Percentiles rank a stretch among this genome's conserved stretches.
Evolutionary conservation across 768 basidiomycete genomes (phyloP).

Genomic region (Calocybe indica): DNA sequence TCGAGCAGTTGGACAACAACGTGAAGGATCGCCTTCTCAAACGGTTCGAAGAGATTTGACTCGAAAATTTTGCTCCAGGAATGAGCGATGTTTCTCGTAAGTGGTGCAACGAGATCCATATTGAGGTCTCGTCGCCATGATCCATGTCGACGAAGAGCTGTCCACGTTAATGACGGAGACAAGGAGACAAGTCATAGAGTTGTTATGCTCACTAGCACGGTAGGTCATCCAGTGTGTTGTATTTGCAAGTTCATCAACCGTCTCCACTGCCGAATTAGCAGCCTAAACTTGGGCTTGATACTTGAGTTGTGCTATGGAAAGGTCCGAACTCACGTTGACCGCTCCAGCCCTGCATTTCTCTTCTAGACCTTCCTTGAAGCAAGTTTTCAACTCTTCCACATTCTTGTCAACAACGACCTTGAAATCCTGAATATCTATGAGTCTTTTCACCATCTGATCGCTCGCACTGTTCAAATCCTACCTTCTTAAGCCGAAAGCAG

Average conservation of each 20-base stretch:
- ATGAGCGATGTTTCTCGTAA: slow-evolving; percentile 52
- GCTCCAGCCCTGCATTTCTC: slow-evolving; percentile 53
- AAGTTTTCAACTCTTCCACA: slow-evolving; percentile 39
- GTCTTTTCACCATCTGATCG: background rate
- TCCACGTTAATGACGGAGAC: background rate
- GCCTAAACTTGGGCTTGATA: slow-evolving; percentile 19
- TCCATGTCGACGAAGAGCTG: slow-evolving; percentile 49
- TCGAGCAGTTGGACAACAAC: slow-evolving; percentile 39
- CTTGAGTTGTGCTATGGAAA: background rate
- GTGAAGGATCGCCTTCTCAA: slow-evolving; percentile 31
- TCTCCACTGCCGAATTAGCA: slow-evolving; percentile 38
- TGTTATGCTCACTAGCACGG: slow-evolving; percentile 41
- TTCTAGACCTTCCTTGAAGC: slow-evolving; percentile 50
- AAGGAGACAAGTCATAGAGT: background rate
- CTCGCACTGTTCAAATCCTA: background rate
- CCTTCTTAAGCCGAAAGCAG: slow-evolving; percentile 38
- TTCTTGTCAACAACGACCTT: slow-evolving; percentile 34
- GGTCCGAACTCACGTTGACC: slow-evolving; percentile 30
- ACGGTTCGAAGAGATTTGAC: slow-evolving; percentile 44
- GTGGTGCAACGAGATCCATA: slow-evolving; percentile 48
- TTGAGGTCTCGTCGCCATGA: slow-evolving; percentile 56
- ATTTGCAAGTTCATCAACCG: slow-evolving; percentile 41
- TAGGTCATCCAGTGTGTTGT: slow-evolving; percentile 60
- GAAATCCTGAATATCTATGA: slow-evolving; percentile 36
- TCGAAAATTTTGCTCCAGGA: slow-evolving; percentile 60